Evolutionary conservation across 2,329 filamentous ascomycete species (phyloP), one percentile per base, ranked within the genome.

Genomic region (Phyllosticta paracitricarpa): DNA sequence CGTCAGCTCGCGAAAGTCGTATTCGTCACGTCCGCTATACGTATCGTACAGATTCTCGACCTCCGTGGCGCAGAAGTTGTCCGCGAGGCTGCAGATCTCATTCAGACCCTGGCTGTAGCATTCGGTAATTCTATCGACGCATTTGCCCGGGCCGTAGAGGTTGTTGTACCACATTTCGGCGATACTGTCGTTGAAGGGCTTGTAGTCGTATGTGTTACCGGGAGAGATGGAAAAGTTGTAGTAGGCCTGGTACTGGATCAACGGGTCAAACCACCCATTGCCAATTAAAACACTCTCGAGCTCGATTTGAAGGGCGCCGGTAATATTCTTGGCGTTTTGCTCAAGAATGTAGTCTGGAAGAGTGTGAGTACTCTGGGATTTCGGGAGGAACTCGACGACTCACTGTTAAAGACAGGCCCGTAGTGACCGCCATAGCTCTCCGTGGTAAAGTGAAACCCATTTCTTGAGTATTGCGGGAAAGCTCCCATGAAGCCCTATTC

Each of bases 341-440:
- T 76, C 65, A 63, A 79, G 71, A 63, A 81, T 77, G 64, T 80
- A 80, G 28, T 74, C 68, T 68, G 57, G 1, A 12, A 8, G 53
- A 54, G 24, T 6, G 54, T 61, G 7, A 56, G 53, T 48, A 4
- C 33, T 3, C 26, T 40, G 2, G 24, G n/a, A n/a, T 8, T 14
- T 19, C 14, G 24, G 5, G 19, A 10, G 8, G 19, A n/a, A n/a
- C 24, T 17, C 10, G 24, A 22, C n/a, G 1, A 56, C 66, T 58
- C 51, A 69, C 69, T 72, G 56, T 76, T 79, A 68, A 83, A 84
- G 0, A 83, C 73, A 0, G 83, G 83, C 0, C 75, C 82, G 65
- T 83, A 84, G 63, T 84, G 82, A 0, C 83, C 83, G 1, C 82
- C 82, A 62, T 83, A 84, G 51, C 76, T 80, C 68, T 84, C 82